Evolutionary conservation across 2,329 filamentous ascomycete species (phyloP), one percentile per base, ranked within the genome.

Genomic region (Aspergillus latus): DNA sequence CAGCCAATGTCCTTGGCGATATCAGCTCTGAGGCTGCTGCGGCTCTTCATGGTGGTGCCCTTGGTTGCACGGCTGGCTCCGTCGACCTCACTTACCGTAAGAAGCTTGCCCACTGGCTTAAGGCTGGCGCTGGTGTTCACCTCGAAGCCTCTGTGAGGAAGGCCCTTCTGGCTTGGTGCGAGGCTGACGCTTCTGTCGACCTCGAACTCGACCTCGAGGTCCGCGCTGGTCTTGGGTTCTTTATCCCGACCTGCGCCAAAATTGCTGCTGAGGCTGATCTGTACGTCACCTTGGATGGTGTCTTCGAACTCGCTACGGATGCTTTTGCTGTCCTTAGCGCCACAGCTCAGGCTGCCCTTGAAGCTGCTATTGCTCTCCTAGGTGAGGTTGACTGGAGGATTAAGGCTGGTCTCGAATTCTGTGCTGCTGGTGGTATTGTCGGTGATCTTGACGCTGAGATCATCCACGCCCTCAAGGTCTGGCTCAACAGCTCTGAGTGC

Each of bases 251-350:
- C 21, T 68, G 63, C 48, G 67, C 70, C 37, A 63, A 67, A 26
- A 64, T 72, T 46, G 71, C 72, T 49, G 71, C 72, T 49, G 64
- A 73, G 64, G 70, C 67, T 40, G 65, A 68, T n/a, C 64, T 74
- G 49, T 67, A 64, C 50, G 71, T 74, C 42, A 72, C 67, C 42
- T 34, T 74, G 16, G 70, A 73, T 13, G 72, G 72, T 68, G 72
- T 74, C 57, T 67, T 72, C 52, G 52, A 59, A 21, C 52, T 66
- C 15, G 49, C 65, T 48, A 63, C 67, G 21, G 61, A 70, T 10
- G 64, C 61, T 26, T 59, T 62, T 15, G 63, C 64, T 43, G 66
- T 72, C 49, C 65, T 74, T 36, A 69, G 63, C 54, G 59, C 61
- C 32, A 64, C 64, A 29, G 62, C 66, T 30, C 70, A 72, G 58